Base-by-base conservation (phyloP, 2,329 filamentous ascomycete species). In the Arthrobotrys conoides region DNA sequence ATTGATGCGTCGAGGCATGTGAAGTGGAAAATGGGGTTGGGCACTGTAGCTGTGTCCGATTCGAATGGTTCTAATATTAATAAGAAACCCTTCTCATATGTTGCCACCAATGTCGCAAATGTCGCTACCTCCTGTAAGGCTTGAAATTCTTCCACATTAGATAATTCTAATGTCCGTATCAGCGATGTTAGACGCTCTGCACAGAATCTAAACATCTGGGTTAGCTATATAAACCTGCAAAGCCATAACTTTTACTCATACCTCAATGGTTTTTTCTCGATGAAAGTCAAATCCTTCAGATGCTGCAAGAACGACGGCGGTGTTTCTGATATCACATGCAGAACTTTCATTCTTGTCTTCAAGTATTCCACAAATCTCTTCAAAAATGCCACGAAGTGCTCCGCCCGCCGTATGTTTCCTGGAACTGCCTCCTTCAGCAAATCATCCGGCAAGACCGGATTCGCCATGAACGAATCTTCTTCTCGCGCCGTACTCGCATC, bases 321-420 rank as follows among this genome's bases (percentile, higher is more conserved):
- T 0, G 95, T 99, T 84, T 99, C 96, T 6, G 96, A 97, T 80
- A 98, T 97, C 80, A 97, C 95, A 83, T 97, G 94, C 3, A 96
- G 90, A 14, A 98, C 94, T 87, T 97, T 98, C 96, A 99, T 98
- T 75, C 96, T 90, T 1, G 95, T 98, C 88, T 94, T 97, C 64
- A 99, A 88, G 83, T 99, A 99, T 84, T 99, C 96, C 81, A 99
- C 96, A 83, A 99, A 99, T 79, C 96, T 89, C 84, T 97, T 97
- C 72, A 99, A 85, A 84, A 99, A 99, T 0, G 94, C 90, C 14
- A 97, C 90, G 83, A 99, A 99, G 83, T 99, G 96, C 83, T 99
- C 96, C 3, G 96, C 96, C 85, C 96, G 89, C 78, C 96, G 88
- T 80, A 99, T 99, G 82, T 99, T 99, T 30, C 96, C 96, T 0